Evolutionary conservation across 176 grass and related monocot species (phyloP).

Genomic region (Melocanna baccifera): DNA sequence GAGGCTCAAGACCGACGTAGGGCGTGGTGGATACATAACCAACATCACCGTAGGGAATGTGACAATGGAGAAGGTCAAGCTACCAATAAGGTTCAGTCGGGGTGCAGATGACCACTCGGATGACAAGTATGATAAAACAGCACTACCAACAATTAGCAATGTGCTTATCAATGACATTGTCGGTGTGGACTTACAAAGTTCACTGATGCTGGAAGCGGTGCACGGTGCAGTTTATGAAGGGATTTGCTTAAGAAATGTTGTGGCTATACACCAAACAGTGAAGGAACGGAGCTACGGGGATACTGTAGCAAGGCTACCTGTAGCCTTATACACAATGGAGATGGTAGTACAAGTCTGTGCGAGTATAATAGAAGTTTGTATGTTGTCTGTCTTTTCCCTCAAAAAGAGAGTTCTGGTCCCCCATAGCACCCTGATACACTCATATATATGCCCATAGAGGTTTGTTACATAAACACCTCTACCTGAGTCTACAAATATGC

Average conservation of each 20-base stretch:
- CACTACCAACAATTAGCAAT: slow-evolving; percentile 52
- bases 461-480: too few species aligned
- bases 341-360: too few species aligned
- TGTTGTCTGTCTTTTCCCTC: too few species aligned
- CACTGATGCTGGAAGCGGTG: slow-evolving; percentile 60
- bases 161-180: slow-evolving; percentile 51
- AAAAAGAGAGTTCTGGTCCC: too few species aligned
- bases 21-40: slow-evolving; percentile 75
- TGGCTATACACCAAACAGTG: too few species aligned
- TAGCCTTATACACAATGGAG: too few species aligned
- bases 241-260: slow-evolving; percentile 75
- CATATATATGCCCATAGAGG: too few species aligned
- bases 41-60: slow-evolving; percentile 63
- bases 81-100: slow-evolving; percentile 75
- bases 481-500: too few species aligned
- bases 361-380: too few species aligned
- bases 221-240: slow-evolving; percentile 54
- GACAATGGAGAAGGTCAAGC: slow-evolving; percentile 73
- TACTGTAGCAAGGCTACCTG: too few species aligned
- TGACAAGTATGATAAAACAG: slow-evolving; percentile 43
- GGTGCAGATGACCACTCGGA: slow-evolving; percentile 62
- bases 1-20: slow-evolving; percentile 65
- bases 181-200: slow-evolving; percentile 36
- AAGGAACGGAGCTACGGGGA: too few species aligned
- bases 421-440: too few species aligned